Evolutionary conservation across 2,329 filamentous ascomycete genomes (phyloP), one percentile per base, ranked within the genome.

Genomic region (Fusarium setosum): DNA sequence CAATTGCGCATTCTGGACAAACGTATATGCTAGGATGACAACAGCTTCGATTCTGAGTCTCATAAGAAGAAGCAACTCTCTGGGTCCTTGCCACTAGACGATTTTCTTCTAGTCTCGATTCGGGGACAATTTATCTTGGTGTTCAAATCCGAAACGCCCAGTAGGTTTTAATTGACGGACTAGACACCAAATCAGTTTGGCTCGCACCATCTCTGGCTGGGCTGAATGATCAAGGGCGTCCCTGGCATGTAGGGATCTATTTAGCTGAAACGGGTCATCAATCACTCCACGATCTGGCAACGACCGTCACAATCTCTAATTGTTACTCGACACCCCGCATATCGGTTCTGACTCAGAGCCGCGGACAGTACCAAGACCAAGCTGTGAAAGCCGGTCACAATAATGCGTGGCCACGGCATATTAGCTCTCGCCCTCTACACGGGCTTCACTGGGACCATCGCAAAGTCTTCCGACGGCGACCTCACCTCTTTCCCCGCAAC

Each of bases 401-500:
- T 18, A 9, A 64, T 64, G 56, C 38, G n/a, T 34, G n/a, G 29
- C 12, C 26, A 29, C 26, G 9, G 9, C 20, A 10, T 18, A 2
- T 12, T 10, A 7, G 9, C 20, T 23, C 24, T 48, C 23, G 24
- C 5, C 12, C 29, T 61, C 15, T 18, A 48, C 7, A 12, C 34
- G 12, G 45, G 20, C 38, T 24, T 62, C 5, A 26, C 26, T 29
- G 26, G 26, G 26, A 29, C 13, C n/a, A 17, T 38, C 21, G 62
- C 57, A 3, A n/a, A 31, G 2, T 29, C 41, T 4, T n/a, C n/a
- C n/a, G n/a, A n/a, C n/a, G 23, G 37, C 20, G 61, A 65, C 26
- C 47, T 44, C 10, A 40, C 65, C 24, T 52, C 51, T 5, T 62
- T 65, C 26, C 62, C 63, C 3, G 51, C 62, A 3, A 44, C 56